phyloP scores from a whole-genome alignment of 2,329 filamentous ascomycete species.

The Stagonosporopsis chrysanthemi region DNA sequence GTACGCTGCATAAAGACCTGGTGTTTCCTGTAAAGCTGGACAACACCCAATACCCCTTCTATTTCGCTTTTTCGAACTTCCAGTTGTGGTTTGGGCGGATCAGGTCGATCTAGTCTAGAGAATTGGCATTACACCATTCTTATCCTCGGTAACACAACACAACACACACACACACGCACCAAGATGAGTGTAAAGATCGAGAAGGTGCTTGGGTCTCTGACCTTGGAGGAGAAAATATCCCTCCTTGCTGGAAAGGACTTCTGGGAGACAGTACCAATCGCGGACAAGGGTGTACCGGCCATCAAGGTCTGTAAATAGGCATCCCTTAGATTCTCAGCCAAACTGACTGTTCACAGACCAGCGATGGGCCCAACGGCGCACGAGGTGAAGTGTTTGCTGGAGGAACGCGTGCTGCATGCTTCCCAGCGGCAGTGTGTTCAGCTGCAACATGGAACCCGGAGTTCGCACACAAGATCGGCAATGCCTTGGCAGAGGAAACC shows the following conservation, averaged over 20 bases:
- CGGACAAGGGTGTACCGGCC: constrained; percentile 66
- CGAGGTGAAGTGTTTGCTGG: constrained; percentile 70
- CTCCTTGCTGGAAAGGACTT: constrained; percentile 61
- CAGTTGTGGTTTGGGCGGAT: not conserved
- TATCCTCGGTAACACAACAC: not conserved
- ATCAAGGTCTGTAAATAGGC: constrained; percentile 49
- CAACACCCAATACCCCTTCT: not conserved
- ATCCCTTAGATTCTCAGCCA: not conserved
- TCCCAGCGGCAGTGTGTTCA: constrained; percentile 75
- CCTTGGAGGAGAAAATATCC: constrained; percentile 47
- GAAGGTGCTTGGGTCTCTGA: constrained; percentile 40
- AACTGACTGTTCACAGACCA: constrained; percentile 54
- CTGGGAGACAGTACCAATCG: constrained; percentile 71
- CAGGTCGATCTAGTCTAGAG: not conserved
- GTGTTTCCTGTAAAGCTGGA: not conserved
- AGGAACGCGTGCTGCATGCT: constrained; percentile 71
- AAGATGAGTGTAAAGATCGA: constrained; percentile 39
- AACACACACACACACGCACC: not conserved
- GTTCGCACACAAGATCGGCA: constrained; percentile 60
- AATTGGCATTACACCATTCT: not conserved
- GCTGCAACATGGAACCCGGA: constrained; percentile 76
- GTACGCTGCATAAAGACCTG: constrained; percentile 4
- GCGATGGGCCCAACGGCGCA: constrained; percentile 74
- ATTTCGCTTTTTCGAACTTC: not conserved
- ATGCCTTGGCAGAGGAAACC: constrained; percentile 74